Evolutionary conservation across 2,329 filamentous ascomycete species (phyloP).

Genomic region (Paramyrothecium sp.): DNA sequence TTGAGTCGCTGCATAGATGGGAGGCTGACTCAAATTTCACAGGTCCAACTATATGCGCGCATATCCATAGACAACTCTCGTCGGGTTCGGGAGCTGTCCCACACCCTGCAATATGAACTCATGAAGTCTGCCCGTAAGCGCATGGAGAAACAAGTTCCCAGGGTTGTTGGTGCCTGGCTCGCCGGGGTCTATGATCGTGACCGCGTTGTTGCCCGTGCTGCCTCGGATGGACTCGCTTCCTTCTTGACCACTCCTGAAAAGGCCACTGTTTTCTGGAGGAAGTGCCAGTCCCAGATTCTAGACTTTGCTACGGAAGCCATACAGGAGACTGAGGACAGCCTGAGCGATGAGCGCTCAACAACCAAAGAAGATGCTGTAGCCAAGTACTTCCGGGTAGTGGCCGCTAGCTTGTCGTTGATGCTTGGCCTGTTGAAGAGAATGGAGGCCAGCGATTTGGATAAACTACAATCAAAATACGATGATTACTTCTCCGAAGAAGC

Average conservation of each 20-base stretch:
- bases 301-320: constrained; percentile 80
- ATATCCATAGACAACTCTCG: constrained; percentile 87
- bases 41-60: constrained; percentile 85
- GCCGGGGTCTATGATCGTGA: constrained; percentile 87
- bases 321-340: constrained; percentile 73
- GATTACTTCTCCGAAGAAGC: constrained; percentile 63
- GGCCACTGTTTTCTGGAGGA: constrained; percentile 70
- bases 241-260: constrained; percentile 84
- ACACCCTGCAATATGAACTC: constrained; percentile 66
- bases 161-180: constrained; percentile 84
- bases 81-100: constrained; percentile 83
- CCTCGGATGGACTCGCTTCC: constrained; percentile 69
- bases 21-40: constrained; percentile 8
- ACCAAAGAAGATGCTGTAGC: constrained; percentile 80
- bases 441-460: constrained; percentile 51
- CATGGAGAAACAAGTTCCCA: constrained; percentile 76
- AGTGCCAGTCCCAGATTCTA: constrained; percentile 78
- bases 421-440: constrained; percentile 51
- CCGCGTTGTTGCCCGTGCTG: constrained; percentile 70
- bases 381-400: constrained; percentile 77
- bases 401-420: constrained; percentile 54
- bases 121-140: constrained; percentile 71
- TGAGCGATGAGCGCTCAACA: constrained; percentile 87
- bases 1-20: too few relatives aligned
- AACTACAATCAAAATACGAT: constrained; percentile 61